Evolutionary conservation across 2,329 filamentous ascomycete genomes (phyloP).

Genomic region (Talaromyces sp.): DNA sequence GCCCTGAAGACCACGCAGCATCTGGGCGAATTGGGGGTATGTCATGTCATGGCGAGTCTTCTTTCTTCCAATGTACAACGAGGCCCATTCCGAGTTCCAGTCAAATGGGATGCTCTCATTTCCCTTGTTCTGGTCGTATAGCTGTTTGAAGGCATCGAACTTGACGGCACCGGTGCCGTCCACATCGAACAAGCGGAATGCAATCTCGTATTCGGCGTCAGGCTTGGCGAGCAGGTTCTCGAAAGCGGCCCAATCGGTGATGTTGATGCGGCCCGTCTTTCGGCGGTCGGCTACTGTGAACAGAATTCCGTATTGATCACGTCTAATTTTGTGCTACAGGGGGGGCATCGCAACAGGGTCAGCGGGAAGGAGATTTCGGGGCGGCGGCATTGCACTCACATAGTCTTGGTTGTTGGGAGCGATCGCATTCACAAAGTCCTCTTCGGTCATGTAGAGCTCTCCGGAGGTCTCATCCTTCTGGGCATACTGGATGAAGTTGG

Average conservation of each 20-base stretch:
- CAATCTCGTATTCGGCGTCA: constrained; percentile 97
- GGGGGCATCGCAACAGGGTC: constrained; percentile 1
- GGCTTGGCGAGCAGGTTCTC: constrained; percentile 90
- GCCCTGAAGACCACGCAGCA: constrained; percentile 92
- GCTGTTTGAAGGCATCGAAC: constrained; percentile 77
- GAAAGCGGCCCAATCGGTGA: constrained; percentile 88
- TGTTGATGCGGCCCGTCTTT: constrained; percentile 64
- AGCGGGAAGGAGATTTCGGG: neutral
- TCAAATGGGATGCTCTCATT: constrained; percentile 83
- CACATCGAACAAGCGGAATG: constrained; percentile 91
- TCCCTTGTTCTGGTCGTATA: constrained; percentile 88
- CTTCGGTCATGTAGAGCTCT: constrained; percentile 72
- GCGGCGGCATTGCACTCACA: constrained; percentile 53
- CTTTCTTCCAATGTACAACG: constrained; percentile 84
- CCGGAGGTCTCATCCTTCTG: constrained; percentile 68
- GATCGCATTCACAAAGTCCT: constrained; percentile 88
- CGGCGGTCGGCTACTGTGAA: constrained; percentile 85
- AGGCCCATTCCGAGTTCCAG: constrained; percentile 96
- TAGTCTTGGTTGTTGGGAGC: constrained; percentile 85
- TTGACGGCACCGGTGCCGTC: constrained; percentile 79
- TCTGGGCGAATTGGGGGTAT: constrained; percentile 95
- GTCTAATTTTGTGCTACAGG: constrained; percentile 88
- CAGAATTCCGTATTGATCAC: constrained; percentile 90
- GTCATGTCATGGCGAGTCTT: constrained; percentile 86
- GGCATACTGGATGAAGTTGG: constrained; percentile 72